These are phyloP conservation scores for Boletus fagicola DNA, from an alignment of 768 basidiomycete genomes.

Conservation along the genomic window DNA sequence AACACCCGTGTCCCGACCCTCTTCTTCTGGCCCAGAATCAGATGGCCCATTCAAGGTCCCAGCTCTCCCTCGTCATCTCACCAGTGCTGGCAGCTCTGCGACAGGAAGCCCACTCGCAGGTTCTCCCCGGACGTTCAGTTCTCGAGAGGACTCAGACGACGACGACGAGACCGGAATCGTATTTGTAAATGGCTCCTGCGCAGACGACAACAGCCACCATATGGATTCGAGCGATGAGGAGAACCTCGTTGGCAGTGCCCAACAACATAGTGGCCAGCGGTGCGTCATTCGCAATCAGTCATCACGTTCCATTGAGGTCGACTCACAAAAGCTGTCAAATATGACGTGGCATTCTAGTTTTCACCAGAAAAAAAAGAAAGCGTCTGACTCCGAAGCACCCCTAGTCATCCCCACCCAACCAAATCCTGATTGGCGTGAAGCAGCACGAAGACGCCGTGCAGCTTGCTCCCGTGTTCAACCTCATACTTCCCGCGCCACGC, in stretches of 20 bases:
- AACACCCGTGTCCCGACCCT: conserved; percentile 59
- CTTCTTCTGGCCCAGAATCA: conserved; percentile 64
- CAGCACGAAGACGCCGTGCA: conserved; percentile 59
- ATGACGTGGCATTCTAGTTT: conserved; percentile 34
- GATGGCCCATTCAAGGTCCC: conserved; percentile 59
- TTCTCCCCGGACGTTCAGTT: conserved; percentile 41
- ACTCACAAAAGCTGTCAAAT: conserved; percentile 61
- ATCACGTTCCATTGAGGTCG: conserved; percentile 47
- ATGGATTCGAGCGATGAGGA: conserved; percentile 60
- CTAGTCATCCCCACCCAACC: conserved; percentile 84
- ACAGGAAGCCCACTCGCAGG: conserved; percentile 58
- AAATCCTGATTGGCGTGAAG: conserved; percentile 88
- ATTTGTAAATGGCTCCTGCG: conserved; percentile 19
- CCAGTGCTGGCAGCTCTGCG: conserved; percentile 38
- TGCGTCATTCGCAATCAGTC: conserved; percentile 49
- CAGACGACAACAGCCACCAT: conserved; percentile 27
- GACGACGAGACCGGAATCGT: conserved; percentile 28
- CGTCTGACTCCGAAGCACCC: conserved; percentile 47
- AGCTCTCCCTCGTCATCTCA: conserved; percentile 57
- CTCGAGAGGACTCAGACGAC: conserved; percentile 29
- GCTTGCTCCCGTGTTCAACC: conserved; percentile 18
- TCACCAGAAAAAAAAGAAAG: conserved; percentile 42
- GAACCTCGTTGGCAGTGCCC: conserved; percentile 70
- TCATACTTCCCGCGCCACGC: conserved; percentile 5
- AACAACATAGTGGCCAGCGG: conserved; percentile 78